Base-by-base conservation (phyloP, 2,329 filamentous ascomycete genomes). In the Colletotrichum endophyticum region DNA sequence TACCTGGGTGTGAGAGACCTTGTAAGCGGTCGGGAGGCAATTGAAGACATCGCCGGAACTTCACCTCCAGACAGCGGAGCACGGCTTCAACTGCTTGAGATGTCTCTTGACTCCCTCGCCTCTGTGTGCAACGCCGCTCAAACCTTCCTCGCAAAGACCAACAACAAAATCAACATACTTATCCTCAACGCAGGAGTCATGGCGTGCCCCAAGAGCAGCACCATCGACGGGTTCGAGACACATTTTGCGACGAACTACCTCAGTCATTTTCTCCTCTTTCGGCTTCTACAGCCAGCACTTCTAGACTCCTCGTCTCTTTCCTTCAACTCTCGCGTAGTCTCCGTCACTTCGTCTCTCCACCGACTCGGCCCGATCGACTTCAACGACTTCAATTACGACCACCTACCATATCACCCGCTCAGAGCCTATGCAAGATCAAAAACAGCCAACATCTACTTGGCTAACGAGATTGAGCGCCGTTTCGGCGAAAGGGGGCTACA, bases 161-260 rank as follows among this genome's bases (percentile, higher is more conserved):
- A 22, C 2, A 81, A 79, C 7, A 79, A 78, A 5, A 63, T 83
- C 16, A 80, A 81, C 44, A 73, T 78, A 16, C 80, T 83, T 27
- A 78, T 84, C 44, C 77, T 87, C 36, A 78, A 86, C 71, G 86
- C 85, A 2, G 80, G 79, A 32, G 72, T 80, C 19, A 74, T 78
- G 66, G 22, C 57, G 15, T 44, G 75, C 3, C 76, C 71, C 1
- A 71, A 76, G n/a, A 27, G 53, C 36, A 19, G 19, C 13, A 78
- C 77, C 11, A 39, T 32, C 1, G 79, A 81, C 19, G 79, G 79
- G 53, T 73, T 77, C 27, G 81, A 82, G 78, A 80, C 80, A 0
- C 89, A 91, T 72, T 87, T 92, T 70, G 89, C 85, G 49, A 87
- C 85, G 3, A 91, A 91, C 79, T 86, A 91, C 78, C 81, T 92